phyloP scores from a whole-genome alignment of 2,329 filamentous ascomycete genomes.

The Aspergillus latus region DNA sequence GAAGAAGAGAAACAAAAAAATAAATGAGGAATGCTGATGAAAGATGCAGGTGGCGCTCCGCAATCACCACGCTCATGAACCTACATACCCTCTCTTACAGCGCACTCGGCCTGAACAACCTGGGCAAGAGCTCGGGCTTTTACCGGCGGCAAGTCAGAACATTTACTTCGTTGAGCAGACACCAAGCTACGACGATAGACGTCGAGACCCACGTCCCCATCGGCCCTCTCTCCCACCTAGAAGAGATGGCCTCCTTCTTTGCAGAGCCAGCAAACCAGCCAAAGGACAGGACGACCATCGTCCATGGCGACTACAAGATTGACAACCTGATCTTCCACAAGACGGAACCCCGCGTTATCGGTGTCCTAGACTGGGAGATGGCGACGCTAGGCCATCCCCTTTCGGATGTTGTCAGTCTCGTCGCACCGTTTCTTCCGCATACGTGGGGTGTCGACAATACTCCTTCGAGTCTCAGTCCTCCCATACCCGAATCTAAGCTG shows the following conservation, averaged over 20 bases:
- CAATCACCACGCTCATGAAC: slow-evolving; percentile 76
- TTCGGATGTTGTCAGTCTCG: background rate
- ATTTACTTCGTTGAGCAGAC: slow-evolving; percentile 72
- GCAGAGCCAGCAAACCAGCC: slow-evolving; percentile 58
- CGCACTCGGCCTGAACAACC: slow-evolving; percentile 66
- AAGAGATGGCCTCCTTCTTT: slow-evolving; percentile 78
- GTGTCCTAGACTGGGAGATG: background rate
- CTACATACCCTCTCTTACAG: slow-evolving; percentile 73
- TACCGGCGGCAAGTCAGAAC: slow-evolving; percentile 87
- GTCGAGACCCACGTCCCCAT: slow-evolving; percentile 73
- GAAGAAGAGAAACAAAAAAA: no score
- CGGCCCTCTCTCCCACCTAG: slow-evolving; percentile 78
- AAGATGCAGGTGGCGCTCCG: slow-evolving; percentile 69
- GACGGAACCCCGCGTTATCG: slow-evolving; percentile 70
- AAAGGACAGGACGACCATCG: slow-evolving; percentile 71
- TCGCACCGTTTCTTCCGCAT: background rate
- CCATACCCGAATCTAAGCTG: slow-evolving; percentile 42
- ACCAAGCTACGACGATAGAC: slow-evolving; percentile 73
- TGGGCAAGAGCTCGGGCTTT: slow-evolving; percentile 73
- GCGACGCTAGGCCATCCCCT: background rate
- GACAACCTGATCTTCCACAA: slow-evolving; percentile 87
- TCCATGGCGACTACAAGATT: slow-evolving; percentile 97
- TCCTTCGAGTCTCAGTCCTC: slow-evolving; percentile 18
- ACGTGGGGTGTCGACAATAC: background rate
- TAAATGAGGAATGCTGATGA: no score